Evolutionary conservation across 1,284 basidiomycete species (phyloP), one percentile per base, ranked within the genome.

Genomic region (Marasmius oreades): DNA sequence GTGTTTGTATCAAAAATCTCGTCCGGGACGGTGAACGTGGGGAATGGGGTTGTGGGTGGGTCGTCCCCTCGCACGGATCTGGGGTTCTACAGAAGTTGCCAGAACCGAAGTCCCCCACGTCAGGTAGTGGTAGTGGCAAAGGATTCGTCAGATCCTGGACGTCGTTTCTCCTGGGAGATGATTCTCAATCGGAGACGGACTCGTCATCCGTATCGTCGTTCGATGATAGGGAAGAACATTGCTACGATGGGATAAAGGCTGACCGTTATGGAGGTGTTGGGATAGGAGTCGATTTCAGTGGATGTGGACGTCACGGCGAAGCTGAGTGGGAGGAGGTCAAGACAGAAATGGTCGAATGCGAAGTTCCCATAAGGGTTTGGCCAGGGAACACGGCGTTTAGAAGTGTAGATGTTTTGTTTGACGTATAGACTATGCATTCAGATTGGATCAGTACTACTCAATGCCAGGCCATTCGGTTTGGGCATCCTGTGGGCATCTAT

Each of bases 381-480:
- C 87, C 93, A 14, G 91, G 92, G 24, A 94, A 93, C 70, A 95
- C 93, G 7, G 90, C 88, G 52, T 95, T 92, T 72, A 85, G 84
- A 70, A 85, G 90, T n/a, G 75, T 81, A 63, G 85, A 90, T 60
- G 83, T 90, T 14, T 81, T 89, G 33, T 92, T 92, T 67, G 85
- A 89, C 66, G 84, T 90, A n/a, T 89, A 67, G 73, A 42, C 39
- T 42, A 42, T 42, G 16, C 7, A 42, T 42, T 42, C 39, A 42
- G 39, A n/a, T 14, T 42, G 39, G 39, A 42, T 42, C n/a, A 42
- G 39, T 16, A 12, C 36, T 37, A 37, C n/a, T n/a, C n/a, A n/a
- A n/a, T n/a, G n/a, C n/a, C n/a, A n/a, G n/a, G n/a, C n/a, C n/a
- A n/a, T n/a, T n/a, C n/a, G n/a, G n/a, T n/a, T n/a, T n/a, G n/a